These are phyloP conservation scores for Cordyceps farinosa DNA, from an alignment of 2,329 filamentous ascomycete genomes.

Conservation along the genomic window DNA sequence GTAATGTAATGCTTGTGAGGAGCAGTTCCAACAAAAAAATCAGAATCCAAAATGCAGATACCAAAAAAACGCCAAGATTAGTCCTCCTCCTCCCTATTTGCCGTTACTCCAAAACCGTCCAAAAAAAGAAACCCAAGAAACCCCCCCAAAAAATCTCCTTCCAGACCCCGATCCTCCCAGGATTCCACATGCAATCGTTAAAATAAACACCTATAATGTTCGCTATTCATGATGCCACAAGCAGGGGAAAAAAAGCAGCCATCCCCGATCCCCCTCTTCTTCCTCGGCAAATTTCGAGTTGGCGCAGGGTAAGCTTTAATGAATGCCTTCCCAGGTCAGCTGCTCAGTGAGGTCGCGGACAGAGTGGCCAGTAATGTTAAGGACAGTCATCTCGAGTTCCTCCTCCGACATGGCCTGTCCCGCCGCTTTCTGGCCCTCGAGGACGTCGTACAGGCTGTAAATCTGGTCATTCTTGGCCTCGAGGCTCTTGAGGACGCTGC, in stretches of 20 bases:
- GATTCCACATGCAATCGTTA: constrained; percentile 13
- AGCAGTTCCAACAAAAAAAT: constrained; percentile 8
- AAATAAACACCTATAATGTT: constrained; percentile 10
- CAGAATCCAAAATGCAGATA: background rate
- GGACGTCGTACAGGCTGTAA: constrained; percentile 77
- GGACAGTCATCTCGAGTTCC: constrained; percentile 61
- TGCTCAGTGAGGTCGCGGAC: constrained; percentile 41
- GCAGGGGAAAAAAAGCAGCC: background rate
- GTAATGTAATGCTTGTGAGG: background rate
- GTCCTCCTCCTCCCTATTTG: background rate
- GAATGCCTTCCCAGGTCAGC: constrained; percentile 41
- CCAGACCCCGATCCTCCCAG: background rate
- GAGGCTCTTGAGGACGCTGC: constrained; percentile 57
- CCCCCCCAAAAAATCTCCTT: background rate
- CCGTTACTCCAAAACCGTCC: background rate
- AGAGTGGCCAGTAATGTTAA: constrained; percentile 49
- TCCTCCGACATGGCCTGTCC: constrained; percentile 61
- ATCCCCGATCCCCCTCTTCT: background rate
- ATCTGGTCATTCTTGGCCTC: constrained; percentile 76
- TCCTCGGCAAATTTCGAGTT: background rate
- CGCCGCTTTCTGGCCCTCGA: constrained; percentile 71
- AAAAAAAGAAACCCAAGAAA: background rate
- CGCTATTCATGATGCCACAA: constrained; percentile 13
- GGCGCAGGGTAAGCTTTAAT: constrained; percentile 19
- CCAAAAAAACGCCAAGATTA: background rate